These are phyloP conservation scores for Paraconiothyrium sp. DNA, from an alignment of 2,329 filamentous ascomycete genomes.

Conservation along the genomic window DNA sequence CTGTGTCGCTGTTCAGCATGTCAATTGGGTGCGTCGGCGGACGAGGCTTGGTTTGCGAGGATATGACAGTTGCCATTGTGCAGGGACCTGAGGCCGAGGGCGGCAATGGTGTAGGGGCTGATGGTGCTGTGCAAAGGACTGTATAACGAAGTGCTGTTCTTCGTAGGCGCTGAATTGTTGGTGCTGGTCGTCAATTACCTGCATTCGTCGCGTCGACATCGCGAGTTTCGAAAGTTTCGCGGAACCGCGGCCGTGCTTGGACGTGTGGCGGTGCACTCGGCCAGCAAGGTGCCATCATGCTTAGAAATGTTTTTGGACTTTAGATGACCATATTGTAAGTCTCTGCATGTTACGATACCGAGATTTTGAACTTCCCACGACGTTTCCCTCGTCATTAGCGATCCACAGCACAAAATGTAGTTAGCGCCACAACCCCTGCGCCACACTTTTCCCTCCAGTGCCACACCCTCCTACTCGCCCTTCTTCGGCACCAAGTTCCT, in stretches of 20 bases:
- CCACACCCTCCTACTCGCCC: constrained; percentile 18
- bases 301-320: background rate
- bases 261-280: constrained; percentile 13
- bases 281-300: background rate
- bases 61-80: constrained; percentile 39
- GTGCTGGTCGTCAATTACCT: background rate
- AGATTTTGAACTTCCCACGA: too few species aligned
- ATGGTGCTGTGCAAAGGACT: constrained; percentile 4
- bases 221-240: constrained; percentile 17
- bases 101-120: background rate
- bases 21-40: constrained; percentile 53
- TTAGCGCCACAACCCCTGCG: constrained; percentile 3
- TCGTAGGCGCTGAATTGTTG: background rate
- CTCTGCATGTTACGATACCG: too few species aligned
- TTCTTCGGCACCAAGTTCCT: constrained; percentile 73
- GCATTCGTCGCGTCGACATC: constrained; percentile 1
- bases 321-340: background rate
- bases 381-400: background rate
- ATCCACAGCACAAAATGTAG: background rate
- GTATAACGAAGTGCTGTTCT: too few species aligned
- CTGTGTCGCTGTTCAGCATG: constrained; percentile 58
- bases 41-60: constrained; percentile 33
- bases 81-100: background rate
- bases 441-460: constrained; percentile 5
- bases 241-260: constrained; percentile 12